phyloP scores from a whole-genome alignment of 441 rosid genomes.

The Euphorbia celastroides region DNA sequence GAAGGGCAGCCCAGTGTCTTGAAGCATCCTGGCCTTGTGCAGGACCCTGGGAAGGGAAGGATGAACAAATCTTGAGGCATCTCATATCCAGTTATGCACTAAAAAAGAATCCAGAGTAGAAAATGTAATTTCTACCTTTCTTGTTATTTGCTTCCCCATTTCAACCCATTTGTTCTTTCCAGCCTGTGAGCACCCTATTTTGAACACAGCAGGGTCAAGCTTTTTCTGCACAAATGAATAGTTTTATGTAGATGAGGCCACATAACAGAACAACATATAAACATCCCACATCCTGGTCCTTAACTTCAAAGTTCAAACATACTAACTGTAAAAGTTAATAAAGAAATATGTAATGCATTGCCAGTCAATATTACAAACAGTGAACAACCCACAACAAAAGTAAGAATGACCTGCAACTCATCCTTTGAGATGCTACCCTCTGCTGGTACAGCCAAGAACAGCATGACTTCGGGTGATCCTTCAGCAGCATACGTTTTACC shows the following conservation, averaged over 20 bases:
- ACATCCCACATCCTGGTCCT: neutral
- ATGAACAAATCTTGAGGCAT: no score
- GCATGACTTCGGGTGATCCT: constrained; percentile 79
- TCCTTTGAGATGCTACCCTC: constrained; percentile 72
- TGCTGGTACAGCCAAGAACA: constrained; percentile 65
- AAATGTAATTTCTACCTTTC: constrained; percentile 48
- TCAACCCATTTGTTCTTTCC: constrained; percentile 87
- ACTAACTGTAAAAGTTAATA: neutral
- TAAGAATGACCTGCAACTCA: constrained; percentile 52
- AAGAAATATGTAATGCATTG: neutral
- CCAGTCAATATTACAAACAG: neutral
- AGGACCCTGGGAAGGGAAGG: no score
- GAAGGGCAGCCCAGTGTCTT: no score
- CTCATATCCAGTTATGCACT: neutral
- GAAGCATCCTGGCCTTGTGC: no score
- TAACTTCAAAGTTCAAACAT: neutral
- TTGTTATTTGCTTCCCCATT: constrained; percentile 73
- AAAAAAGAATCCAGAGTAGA: neutral
- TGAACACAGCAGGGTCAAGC: constrained; percentile 56
- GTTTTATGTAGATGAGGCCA: neutral
- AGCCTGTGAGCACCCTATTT: constrained; percentile 71
- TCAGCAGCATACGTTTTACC: constrained; percentile 61
- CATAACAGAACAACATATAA: neutral
- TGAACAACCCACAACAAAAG: neutral
- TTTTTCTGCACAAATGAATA: constrained; percentile 50